Evolutionary conservation across 140 eudicot species (phyloP).

Genomic region (Erigeron philadelphicus): DNA sequence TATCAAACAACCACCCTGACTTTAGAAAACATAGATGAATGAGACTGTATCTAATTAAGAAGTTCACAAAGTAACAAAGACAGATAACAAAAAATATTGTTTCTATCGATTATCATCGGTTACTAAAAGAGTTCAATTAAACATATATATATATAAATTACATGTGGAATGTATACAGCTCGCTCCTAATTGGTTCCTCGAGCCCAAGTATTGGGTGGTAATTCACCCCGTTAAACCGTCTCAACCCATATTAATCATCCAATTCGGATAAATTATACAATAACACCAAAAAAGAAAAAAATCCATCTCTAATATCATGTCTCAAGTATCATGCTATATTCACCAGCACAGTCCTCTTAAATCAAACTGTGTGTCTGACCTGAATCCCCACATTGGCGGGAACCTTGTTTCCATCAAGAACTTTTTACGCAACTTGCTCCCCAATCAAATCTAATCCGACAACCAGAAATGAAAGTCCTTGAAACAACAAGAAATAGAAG

Average conservation of each 20-base stretch:
- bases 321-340: slow-evolving; percentile 33
- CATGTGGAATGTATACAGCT: slow-evolving; percentile 37
- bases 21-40: too few relatives aligned
- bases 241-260: slow-evolving; percentile 33
- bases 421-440: slow-evolving; percentile 50
- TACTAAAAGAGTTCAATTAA: slow-evolving; percentile 28
- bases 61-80: not conserved
- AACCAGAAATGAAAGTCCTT: slow-evolving; percentile 74
- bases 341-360: slow-evolving; percentile 26
- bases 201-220: slow-evolving; percentile 37
- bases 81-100: not conserved
- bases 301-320: slow-evolving; percentile 27
- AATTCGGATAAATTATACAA: slow-evolving; percentile 39
- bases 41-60: too few relatives aligned
- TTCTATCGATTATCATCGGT: not conserved
- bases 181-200: slow-evolving; percentile 39
- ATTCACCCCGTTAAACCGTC: slow-evolving; percentile 22
- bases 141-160: slow-evolving; percentile 31
- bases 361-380: slow-evolving; percentile 19
- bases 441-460: slow-evolving; percentile 88
- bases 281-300: slow-evolving; percentile 24
- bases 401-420: slow-evolving; percentile 5
- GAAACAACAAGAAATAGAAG: slow-evolving; percentile 81
- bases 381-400: slow-evolving; percentile 15
- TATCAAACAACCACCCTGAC: too few relatives aligned